Evolutionary conservation across 2,329 filamentous ascomycete genomes (phyloP).

Genomic region (Cladophialophora psammophila): DNA sequence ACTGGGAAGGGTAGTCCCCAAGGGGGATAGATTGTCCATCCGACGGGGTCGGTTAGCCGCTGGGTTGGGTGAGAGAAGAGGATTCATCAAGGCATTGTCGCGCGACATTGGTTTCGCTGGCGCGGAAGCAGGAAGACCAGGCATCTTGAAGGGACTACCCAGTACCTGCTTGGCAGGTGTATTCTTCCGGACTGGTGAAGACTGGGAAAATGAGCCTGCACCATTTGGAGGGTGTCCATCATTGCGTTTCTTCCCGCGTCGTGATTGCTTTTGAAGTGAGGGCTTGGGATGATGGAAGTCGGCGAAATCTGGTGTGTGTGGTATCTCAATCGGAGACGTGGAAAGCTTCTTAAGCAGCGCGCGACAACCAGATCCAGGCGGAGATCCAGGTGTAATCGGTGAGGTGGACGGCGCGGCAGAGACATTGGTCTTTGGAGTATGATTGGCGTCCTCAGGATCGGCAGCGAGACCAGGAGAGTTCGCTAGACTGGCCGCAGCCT

Average conservation of each 20-base stretch:
- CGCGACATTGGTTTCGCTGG: not conserved
- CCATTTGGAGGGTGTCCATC: not conserved
- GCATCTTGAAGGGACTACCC: constrained; percentile 8
- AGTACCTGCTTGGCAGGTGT: constrained; percentile 4
- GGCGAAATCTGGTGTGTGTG: not conserved
- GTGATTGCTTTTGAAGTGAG: not conserved
- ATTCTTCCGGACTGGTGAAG: not conserved
- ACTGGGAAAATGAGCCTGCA: not conserved
- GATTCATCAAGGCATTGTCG: not conserved
- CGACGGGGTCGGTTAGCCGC: not conserved
- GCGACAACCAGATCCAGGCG: not conserved
- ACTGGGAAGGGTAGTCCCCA: not conserved
- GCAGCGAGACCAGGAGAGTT: not conserved
- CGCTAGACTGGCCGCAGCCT: too few species aligned
- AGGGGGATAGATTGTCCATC: not conserved
- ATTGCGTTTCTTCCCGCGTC: not conserved
- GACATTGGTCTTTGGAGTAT: not conserved
- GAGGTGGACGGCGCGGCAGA: not conserved
- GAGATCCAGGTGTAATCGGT: not conserved
- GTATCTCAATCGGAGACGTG: not conserved
- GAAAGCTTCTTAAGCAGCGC: not conserved
- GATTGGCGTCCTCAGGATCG: not conserved
- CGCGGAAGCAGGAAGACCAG: not conserved
- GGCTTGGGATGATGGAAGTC: not conserved
- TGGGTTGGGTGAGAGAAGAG: constrained; percentile 4